These are phyloP conservation scores for Thelonectria rubi DNA, from an alignment of 2,329 filamentous ascomycete genomes.

Conservation along the genomic window DNA sequence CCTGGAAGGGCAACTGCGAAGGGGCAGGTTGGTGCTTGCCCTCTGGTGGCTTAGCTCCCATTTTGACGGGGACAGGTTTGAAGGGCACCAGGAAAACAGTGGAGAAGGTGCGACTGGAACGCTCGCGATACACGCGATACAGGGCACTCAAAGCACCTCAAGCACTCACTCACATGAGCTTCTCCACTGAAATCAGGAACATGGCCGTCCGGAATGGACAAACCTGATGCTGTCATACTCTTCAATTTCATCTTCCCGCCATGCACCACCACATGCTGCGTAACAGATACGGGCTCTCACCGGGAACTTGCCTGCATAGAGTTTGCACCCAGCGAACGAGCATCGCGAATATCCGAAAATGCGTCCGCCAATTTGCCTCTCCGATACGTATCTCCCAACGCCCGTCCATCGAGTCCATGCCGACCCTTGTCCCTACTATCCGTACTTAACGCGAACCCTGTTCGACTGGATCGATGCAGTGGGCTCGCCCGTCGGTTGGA, in stretches of 20 bases:
- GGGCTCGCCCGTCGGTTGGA: constrained; percentile 17
- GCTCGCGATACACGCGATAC: constrained; percentile 14
- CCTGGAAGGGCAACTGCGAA: constrained; percentile 16
- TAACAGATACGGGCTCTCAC: neutral
- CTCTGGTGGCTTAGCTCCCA: constrained; percentile 29
- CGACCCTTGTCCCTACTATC: constrained; percentile 32
- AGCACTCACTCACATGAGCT: neutral
- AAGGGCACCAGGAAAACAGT: constrained; percentile 19
- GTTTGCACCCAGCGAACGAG: neutral
- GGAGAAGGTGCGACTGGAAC: constrained; percentile 9
- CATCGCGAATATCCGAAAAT: neutral
- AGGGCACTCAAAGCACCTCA: constrained; percentile 10
- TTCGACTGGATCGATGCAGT: constrained; percentile 9
- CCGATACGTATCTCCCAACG: neutral
- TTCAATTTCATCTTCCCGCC: neutral
- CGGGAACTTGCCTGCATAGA: neutral
- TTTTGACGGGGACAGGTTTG: constrained; percentile 30
- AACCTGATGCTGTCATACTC: neutral
- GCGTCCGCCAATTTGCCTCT: constrained; percentile 9
- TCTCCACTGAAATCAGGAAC: constrained; percentile 24
- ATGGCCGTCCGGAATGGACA: neutral
- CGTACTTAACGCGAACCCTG: constrained; percentile 1
- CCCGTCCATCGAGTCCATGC: constrained; percentile 2
- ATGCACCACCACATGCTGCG: neutral
- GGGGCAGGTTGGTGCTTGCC: constrained; percentile 21